These are phyloP conservation scores for Boletellus sp. DNA, from an alignment of 768 basidiomycete genomes.

Conservation along the genomic window DNA sequence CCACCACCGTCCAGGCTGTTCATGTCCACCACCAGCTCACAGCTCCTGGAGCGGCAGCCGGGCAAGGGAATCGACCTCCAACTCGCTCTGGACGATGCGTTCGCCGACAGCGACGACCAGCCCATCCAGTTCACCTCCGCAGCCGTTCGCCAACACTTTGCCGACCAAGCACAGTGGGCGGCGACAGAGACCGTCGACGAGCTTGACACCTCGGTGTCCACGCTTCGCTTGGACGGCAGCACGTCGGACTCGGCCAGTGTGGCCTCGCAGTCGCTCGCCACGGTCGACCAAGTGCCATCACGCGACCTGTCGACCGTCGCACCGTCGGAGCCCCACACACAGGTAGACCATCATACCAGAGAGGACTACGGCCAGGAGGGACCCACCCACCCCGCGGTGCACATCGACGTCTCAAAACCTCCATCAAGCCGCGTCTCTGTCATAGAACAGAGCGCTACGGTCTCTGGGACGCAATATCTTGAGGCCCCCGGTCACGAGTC, in stretches of 20 bases:
- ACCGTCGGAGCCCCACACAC: slow-evolving; percentile 15
- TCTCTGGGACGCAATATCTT: not conserved
- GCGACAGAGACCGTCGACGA: slow-evolving; percentile 31
- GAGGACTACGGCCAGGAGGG: slow-evolving; percentile 5
- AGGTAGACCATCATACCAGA: not conserved
- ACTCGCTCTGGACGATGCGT: slow-evolving; percentile 65
- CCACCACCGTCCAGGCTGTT: not conserved
- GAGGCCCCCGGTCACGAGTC: slow-evolving; percentile 3
- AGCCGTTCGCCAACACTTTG: slow-evolving; percentile 60
- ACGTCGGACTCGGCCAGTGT: slow-evolving; percentile 15
- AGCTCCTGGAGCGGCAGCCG: slow-evolving; percentile 21
- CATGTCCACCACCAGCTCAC: slow-evolving; percentile 15
- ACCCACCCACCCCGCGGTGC: slow-evolving; percentile 37
- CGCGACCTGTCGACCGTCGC: slow-evolving; percentile 23
- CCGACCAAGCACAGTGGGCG: slow-evolving; percentile 41
- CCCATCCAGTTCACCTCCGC: slow-evolving; percentile 55
- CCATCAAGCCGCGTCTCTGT: slow-evolving; percentile 29
- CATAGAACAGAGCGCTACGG: not conserved
- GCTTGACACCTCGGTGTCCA: slow-evolving; percentile 52
- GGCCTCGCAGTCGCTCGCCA: slow-evolving; percentile 23
- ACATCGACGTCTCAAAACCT: slow-evolving; percentile 43
- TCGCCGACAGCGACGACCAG: slow-evolving; percentile 52
- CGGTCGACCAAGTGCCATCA: slow-evolving; percentile 12
- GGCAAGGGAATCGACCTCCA: slow-evolving; percentile 21
- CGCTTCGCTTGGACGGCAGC: slow-evolving; percentile 49